These are phyloP conservation scores for Dryadomyces quercus-mongolicae DNA, from an alignment of 2,329 filamentous ascomycete genomes.

Conservation along the genomic window DNA sequence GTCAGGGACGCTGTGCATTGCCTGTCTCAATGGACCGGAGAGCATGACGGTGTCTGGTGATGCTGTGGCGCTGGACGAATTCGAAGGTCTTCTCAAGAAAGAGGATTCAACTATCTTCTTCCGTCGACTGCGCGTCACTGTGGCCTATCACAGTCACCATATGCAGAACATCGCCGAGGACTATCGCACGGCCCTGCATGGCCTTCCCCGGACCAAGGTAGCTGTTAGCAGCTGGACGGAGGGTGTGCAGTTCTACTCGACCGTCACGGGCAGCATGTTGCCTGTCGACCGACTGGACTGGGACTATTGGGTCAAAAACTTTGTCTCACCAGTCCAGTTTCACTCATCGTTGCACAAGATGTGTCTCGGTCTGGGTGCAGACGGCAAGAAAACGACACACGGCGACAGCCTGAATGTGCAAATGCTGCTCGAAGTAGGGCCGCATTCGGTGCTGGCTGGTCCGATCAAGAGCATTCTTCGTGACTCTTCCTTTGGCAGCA, in stretches of 20 bases:
- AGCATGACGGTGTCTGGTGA: constrained; percentile 25
- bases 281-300: constrained; percentile 7
- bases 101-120: not conserved
- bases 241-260: constrained; percentile 7
- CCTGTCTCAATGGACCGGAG: constrained; percentile 21
- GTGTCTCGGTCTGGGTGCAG: too few relatives aligned
- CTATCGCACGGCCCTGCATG: constrained; percentile 11
- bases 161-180: constrained; percentile 13
- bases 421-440: constrained; percentile 16
- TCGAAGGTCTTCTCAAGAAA: constrained; percentile 3
- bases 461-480: constrained; percentile 15
- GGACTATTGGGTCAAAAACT: constrained; percentile 17
- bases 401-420: constrained; percentile 10
- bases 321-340: constrained; percentile 16
- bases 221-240: too few relatives aligned
- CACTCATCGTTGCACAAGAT: constrained; percentile 14
- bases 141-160: constrained; percentile 22
- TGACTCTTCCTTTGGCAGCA: constrained; percentile 1
- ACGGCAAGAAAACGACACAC: too few relatives aligned
- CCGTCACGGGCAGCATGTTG: constrained; percentile 10
- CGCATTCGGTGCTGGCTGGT: constrained; percentile 15
- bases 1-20: constrained; percentile 17
- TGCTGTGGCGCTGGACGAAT: constrained; percentile 6
- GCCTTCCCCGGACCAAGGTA: not conserved
- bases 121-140: constrained; percentile 17